Evolutionary conservation across 129 eudicot genomes (phyloP), one percentile per base, ranked within the genome.

Genomic region (Lactuca saligna): DNA sequence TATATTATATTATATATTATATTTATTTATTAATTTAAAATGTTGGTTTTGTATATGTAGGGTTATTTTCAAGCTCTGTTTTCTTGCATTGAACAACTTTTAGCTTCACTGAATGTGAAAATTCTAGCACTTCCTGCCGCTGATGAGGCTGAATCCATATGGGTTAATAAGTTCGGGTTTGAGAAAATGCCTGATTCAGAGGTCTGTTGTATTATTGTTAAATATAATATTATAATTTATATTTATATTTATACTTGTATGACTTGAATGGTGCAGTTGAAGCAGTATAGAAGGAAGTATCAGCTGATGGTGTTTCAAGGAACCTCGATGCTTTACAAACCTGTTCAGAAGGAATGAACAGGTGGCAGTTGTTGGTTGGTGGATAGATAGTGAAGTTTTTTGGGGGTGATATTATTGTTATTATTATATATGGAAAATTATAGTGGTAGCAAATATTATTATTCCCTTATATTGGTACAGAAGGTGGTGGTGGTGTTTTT

Each of bases 51-150:
- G 3, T 46, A 25, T 49, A 39, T 79, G 68, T 76, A 89, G 99
- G 96, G 97, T 16, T 94, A 89, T 74, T 94, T 94, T 38, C 93
- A 89, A 56, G 77, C 88, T 8, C 73, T 94, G 41, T 94, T 81
- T 57, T 72, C 80, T 57, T 87, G 99, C 77, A 83, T 94, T 7
- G 97, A 94, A 59, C 65, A 73, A 70, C 78, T 94, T 41, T 81
- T 94, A 16, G 54, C 66, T 61, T 88, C 91, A n/a, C 51, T 89
- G 66, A 72, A 81, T 49, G 94, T 94, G 39, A 87, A 79, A 65
- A 33, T 61, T 51, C 69, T 94, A 34, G 89, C 86, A 25, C 96
- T 94, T 63, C 97, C 99, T 14, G 97, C 99, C 54, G 96, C 99
- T 31, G 89, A 81, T 66, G 99, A 94, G 73, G 91, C 93, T 25